Base-by-base conservation (phyloP, 768 basidiomycete species). In the Psilocybe cubensis region DNA sequence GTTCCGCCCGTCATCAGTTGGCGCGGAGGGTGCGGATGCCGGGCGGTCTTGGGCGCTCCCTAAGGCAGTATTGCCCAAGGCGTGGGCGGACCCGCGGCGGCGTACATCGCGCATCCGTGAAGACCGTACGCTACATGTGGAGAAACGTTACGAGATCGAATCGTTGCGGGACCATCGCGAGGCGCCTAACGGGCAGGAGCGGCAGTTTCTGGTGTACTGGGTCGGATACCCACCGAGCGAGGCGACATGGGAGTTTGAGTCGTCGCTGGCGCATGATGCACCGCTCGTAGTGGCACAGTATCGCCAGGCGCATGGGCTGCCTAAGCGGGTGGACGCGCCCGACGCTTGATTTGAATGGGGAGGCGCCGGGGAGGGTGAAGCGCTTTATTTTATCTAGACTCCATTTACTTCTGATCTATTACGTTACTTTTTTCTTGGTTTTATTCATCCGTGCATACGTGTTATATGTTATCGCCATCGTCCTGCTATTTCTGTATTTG, bases 181-280 rank as follows among this genome's bases (percentile, higher is more conserved):
- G 43, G 64, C 61, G 20, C 65, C 66, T 27, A 58, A 79, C 17
- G 14, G 5, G 14, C 7, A 38, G n/a, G 68, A 68, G 8, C 60
- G 70, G 40, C 74, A 83, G 54, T 86, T 79, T 58, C 61, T 70
- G 43, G 81, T 88, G 14, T 72, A 74, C 56, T 88, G 87, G 87
- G 67, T 70, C 33, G 85, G 86, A 0, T 88, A 87, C 64, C 48
- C 74, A 0, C 72, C 75, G 5, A 66, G 70, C 1, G 78, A 82
- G 23, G 83, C 79, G 9, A 83, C 85, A 25, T 88, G 87, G 87
- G 86, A 88, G 62, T 79, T 78, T 9, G 80, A 80, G 62, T 53
- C 44, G 7, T 66, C 66, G 3, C 72, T 88, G 28, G 43, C 71
- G 56, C 70, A 78, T 46, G 86, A 88, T 67, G 82, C 82, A 7